Evolutionary conservation across 768 basidiomycete genomes (phyloP).

Genomic region (Leucocoprinus leucothites): DNA sequence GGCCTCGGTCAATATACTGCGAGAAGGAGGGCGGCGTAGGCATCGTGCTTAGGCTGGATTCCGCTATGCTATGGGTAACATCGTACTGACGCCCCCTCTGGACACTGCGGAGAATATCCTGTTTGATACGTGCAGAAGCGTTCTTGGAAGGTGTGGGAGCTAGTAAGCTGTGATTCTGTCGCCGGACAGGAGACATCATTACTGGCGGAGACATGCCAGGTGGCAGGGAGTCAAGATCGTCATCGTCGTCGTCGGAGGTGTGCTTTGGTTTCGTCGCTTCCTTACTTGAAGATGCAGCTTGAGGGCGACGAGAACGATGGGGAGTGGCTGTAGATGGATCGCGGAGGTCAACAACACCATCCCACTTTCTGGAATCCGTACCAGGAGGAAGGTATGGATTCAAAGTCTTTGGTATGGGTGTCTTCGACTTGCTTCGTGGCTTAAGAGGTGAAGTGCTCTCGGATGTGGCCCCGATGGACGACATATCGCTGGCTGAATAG

Average conservation of each 20-base stretch:
- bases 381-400: constrained; percentile 63
- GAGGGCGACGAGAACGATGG: constrained; percentile 27
- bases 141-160: constrained; percentile 70
- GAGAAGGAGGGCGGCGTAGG: constrained; percentile 71
- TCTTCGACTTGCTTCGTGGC: constrained; percentile 49
- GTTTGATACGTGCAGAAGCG: constrained; percentile 66
- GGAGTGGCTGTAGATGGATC: constrained; percentile 51
- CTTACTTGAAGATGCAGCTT: constrained; percentile 19
- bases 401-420: constrained; percentile 49
- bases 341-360: constrained; percentile 70
- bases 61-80: constrained; percentile 25
- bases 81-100: constrained; percentile 34
- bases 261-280: constrained; percentile 20
- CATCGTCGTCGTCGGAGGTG: constrained; percentile 43
- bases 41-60: constrained; percentile 67
- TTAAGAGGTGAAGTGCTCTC: constrained; percentile 47
- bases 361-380: constrained; percentile 54
- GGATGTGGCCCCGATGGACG: constrained; percentile 29
- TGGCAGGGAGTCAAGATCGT: constrained; percentile 52
- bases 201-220: constrained; percentile 57
- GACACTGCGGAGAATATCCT: constrained; percentile 57
- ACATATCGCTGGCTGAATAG: constrained; percentile 36
- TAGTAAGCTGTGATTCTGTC: constrained; percentile 26
- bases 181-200: constrained; percentile 53
- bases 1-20: constrained; percentile 48